Conservation (phyloP, 2,329 filamentous ascomycete genomes). For the Cytospora piceae region DNA sequence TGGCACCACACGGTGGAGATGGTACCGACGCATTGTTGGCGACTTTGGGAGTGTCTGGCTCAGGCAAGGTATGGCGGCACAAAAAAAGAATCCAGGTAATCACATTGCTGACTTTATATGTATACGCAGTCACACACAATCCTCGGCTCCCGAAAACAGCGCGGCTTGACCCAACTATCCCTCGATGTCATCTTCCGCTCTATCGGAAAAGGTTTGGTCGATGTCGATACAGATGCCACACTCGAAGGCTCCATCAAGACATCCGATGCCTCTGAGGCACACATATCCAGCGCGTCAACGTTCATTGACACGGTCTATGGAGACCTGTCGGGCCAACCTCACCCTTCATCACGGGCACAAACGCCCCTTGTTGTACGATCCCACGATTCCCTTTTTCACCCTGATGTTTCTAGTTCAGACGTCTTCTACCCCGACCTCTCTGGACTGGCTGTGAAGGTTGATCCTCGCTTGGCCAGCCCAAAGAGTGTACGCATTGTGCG, state of each 20-base stretch:
- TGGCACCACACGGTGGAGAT: conserved; percentile 72
- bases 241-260: conserved; percentile 75
- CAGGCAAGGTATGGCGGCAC: conserved; percentile 74
- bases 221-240: conserved; percentile 58
- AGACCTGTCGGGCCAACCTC: conserved; percentile 61
- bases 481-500: conserved; percentile 52
- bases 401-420: conserved; percentile 4
- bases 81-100: not conserved
- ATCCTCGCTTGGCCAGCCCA: conserved; percentile 38
- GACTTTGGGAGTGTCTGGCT: conserved; percentile 91
- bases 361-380: conserved; percentile 71
- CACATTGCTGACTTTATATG: not conserved
- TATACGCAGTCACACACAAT: conserved; percentile 84
- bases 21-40: conserved; percentile 89
- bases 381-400: conserved; percentile 40
- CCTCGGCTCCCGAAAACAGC: conserved; percentile 81
- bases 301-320: conserved; percentile 81
- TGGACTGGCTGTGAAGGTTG: not conserved
- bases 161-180: conserved; percentile 88
- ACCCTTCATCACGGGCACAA: conserved; percentile 65
- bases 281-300: conserved; percentile 70
- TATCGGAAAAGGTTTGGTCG: conserved; percentile 72
- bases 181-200: conserved; percentile 89
- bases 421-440: conserved; percentile 1
- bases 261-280: conserved; percentile 80